Evolutionary conservation across 371 early-diverging fungal species (phyloP).

Genomic region (Mortierella sp.): DNA sequence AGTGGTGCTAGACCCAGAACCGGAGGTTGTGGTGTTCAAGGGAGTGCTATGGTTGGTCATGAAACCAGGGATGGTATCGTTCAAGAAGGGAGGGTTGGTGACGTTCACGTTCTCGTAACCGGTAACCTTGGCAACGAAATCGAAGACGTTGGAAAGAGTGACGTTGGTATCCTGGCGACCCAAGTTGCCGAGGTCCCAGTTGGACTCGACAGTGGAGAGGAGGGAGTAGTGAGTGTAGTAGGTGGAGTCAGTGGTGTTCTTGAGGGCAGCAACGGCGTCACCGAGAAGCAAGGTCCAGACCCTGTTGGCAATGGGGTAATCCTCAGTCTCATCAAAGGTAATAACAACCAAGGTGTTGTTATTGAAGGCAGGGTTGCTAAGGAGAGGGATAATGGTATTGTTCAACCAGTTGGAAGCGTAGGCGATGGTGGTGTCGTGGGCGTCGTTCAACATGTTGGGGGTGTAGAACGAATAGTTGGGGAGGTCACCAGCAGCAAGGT

Average conservation of each 20-base stretch:
- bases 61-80: constrained; percentile 56
- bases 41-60: constrained; percentile 36
- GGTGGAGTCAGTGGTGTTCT: constrained; percentile 60
- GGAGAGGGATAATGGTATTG: constrained; percentile 64
- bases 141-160: constrained; percentile 57
- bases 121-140: constrained; percentile 43
- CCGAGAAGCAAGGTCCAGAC: constrained; percentile 67
- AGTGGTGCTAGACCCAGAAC: constrained; percentile 5
- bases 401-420: constrained; percentile 70
- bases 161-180: constrained; percentile 63
- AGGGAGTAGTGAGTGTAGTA: constrained; percentile 74
- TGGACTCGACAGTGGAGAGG: constrained; percentile 70
- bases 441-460: constrained; percentile 67
- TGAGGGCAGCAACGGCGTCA: constrained; percentile 62
- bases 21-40: background rate
- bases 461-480: constrained; percentile 74
- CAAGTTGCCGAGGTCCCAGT: constrained; percentile 74
- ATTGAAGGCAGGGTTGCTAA: constrained; percentile 62
- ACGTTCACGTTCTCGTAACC: constrained; percentile 57
- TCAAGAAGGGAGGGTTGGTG: constrained; percentile 47
- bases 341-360: constrained; percentile 67
- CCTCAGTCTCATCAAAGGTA: constrained; percentile 67
- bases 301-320: constrained; percentile 55
- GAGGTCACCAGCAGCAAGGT: constrained; percentile 66
- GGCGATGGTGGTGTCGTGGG: constrained; percentile 65